phyloP scores from a whole-genome alignment of 2,329 filamentous ascomycete species.

The Fusarium ramigenum region DNA sequence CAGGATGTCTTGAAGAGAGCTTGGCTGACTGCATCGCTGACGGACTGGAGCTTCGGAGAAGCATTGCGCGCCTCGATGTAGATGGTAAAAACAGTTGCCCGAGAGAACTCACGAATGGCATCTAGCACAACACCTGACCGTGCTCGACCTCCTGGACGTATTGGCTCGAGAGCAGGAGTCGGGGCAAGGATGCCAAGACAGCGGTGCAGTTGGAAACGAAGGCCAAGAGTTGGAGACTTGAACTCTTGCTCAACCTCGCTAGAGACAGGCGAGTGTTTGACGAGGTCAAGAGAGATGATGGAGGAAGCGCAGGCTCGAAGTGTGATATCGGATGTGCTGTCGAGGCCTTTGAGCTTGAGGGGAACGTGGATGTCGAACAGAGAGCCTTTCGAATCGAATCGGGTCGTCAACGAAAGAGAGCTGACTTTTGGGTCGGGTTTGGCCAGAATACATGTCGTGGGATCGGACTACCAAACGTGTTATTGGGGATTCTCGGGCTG shows the following conservation, averaged over 20 bases:
- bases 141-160: conserved; percentile 6
- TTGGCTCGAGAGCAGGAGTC: neutral
- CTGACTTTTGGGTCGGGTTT: conserved; percentile 10
- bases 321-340: neutral
- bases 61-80: conserved; percentile 13
- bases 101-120: conserved; percentile 14
- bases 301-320: conserved; percentile 7
- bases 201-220: neutral
- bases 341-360: conserved; percentile 19
- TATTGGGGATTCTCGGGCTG: neutral
- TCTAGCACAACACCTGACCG: conserved; percentile 18
- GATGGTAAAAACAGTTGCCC: conserved; percentile 6
- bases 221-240: conserved; percentile 2
- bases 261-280: neutral
- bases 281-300: neutral
- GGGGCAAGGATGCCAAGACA: conserved; percentile 4
- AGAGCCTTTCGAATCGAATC: neutral
- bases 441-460: neutral
- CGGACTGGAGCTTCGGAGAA: neutral
- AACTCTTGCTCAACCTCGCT: conserved; percentile 1
- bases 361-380: conserved; percentile 13
- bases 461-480: neutral
- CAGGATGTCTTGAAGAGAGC: neutral
- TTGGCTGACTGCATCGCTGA: conserved; percentile 7
- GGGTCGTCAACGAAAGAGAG: neutral